Percentiles rank a stretch among this genome's conserved stretches.
Evolutionary conservation across 441 rosid genomes (phyloP).

Genomic region (Erodium trifolium): DNA sequence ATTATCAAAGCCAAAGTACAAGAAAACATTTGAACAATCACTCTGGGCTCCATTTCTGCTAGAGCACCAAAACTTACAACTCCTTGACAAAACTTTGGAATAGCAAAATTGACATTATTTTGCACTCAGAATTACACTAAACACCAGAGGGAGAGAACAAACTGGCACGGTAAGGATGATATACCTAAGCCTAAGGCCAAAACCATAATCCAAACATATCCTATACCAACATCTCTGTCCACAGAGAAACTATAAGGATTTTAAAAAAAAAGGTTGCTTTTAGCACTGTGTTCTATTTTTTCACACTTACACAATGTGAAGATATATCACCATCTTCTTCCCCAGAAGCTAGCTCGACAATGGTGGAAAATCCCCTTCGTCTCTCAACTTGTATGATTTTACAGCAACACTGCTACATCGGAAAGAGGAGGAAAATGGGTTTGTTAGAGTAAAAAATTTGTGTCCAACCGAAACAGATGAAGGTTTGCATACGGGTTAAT

Average conservation of each 20-base stretch:
- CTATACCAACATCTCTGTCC: too few species aligned
- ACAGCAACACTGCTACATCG: slow-evolving; percentile 29
- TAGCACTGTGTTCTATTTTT: slow-evolving; percentile 23
- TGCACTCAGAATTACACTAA: not conserved
- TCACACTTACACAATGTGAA: slow-evolving; percentile 15
- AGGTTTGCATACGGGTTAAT: too few species aligned
- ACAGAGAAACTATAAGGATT: not conserved
- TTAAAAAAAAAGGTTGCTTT: slow-evolving; percentile 13
- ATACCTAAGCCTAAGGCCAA: not conserved
- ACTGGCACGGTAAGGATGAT: too few species aligned
- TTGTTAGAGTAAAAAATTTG: too few species aligned
- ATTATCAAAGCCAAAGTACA: too few species aligned
- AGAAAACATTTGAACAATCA: too few species aligned
- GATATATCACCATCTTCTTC: too few species aligned
- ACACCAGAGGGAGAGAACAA: not conserved
- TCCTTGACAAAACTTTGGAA: too few species aligned
- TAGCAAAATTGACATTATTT: not conserved
- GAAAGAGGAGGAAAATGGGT: not conserved
- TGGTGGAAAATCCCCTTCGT: slow-evolving; percentile 63
- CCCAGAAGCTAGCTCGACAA: slow-evolving; percentile 12
- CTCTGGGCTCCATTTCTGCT: too few species aligned
- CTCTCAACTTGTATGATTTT: slow-evolving; percentile 48
- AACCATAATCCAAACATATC: not conserved
- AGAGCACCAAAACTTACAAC: too few species aligned
- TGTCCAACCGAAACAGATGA: too few species aligned